These are phyloP conservation scores for Podaxis mareebaensis DNA, from an alignment of 768 basidiomycete genomes.

Conservation along the genomic window DNA sequence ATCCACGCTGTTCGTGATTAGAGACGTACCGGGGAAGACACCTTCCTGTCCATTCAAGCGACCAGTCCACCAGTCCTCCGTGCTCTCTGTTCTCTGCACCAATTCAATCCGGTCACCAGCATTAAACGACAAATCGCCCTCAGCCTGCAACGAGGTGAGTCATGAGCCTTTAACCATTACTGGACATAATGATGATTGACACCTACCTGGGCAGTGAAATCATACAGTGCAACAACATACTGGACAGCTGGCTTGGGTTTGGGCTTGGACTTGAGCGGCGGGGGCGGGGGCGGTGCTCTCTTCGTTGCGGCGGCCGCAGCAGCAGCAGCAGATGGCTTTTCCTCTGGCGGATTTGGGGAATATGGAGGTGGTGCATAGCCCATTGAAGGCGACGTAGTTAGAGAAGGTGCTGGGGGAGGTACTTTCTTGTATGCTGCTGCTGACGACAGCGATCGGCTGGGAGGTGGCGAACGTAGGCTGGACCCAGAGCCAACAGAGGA, in stretches of 20 bases:
- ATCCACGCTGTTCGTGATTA: background rate
- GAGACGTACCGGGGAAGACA: conserved; percentile 77
- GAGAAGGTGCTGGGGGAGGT: conserved; percentile 56
- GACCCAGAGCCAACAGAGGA: conserved; percentile 33
- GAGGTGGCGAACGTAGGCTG: conserved; percentile 41
- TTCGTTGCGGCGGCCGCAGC: conserved; percentile 52
- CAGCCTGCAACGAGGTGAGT: conserved; percentile 52
- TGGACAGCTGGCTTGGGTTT: conserved; percentile 61
- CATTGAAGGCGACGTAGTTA: conserved; percentile 26
- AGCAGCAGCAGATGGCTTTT: conserved; percentile 13
- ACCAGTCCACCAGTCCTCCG: conserved; percentile 99
- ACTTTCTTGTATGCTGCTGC: conserved; percentile 44
- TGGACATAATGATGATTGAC: background rate
- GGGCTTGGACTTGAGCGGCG: conserved; percentile 87
- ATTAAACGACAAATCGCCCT: conserved; percentile 89
- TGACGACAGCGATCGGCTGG: conserved; percentile 32
- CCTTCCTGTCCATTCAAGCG: conserved; percentile 79
- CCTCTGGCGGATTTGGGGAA: conserved; percentile 22
- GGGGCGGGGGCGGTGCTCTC: conserved; percentile 88
- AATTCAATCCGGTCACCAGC: conserved; percentile 91
- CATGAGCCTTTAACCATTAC: conserved; percentile 4
- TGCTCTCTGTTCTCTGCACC: conserved; percentile 74
- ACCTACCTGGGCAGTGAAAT: conserved; percentile 85
- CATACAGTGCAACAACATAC: conserved; percentile 92
- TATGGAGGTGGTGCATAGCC: conserved; percentile 37